A percentile compares a stretch with the other conserved stretches of the same genome.
Conservation (phyloP, 148 eudicot genomes). For the Camellia lanceoleosa region DNA sequence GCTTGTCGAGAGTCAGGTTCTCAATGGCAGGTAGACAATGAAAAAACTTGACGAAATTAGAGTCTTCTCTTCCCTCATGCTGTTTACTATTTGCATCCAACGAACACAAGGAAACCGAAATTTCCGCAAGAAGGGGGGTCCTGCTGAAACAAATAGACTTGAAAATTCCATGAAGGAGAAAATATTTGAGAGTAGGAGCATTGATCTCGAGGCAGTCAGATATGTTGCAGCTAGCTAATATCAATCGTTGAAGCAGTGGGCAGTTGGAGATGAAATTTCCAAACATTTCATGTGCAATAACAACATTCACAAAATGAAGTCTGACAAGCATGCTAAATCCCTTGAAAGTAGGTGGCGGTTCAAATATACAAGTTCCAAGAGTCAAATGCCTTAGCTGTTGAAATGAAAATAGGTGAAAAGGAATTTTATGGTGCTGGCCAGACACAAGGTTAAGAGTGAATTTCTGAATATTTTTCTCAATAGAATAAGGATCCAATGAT, state of each 20-base stretch:
- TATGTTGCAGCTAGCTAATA: neutral
- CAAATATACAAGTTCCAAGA: neutral
- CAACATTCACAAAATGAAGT: neutral
- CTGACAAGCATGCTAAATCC: constrained; percentile 8
- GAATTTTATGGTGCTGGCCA: neutral
- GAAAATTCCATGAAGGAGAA: neutral
- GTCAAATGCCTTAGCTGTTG: too few species aligned
- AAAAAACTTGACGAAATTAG: neutral
- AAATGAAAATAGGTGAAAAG: neutral
- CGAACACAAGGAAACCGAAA: neutral
- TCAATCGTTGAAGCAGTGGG: constrained; percentile 11
- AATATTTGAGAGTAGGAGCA: constrained; percentile 1
- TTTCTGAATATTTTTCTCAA: neutral
- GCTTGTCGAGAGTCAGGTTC: neutral
- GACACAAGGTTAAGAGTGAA: too few species aligned
- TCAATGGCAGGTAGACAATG: neutral
- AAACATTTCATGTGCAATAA: neutral
- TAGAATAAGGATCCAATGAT: neutral
- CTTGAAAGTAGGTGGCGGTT: neutral
- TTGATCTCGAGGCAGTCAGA: constrained; percentile 8
- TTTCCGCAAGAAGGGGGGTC: constrained; percentile 3
- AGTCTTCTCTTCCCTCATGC: neutral
- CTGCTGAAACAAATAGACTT: neutral
- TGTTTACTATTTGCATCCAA: neutral
- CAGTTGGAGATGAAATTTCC: constrained; percentile 8